Evolutionary conservation across 805 yeast genomes (phyloP).

Genomic region (Kockiozyma suomiensis): DNA sequence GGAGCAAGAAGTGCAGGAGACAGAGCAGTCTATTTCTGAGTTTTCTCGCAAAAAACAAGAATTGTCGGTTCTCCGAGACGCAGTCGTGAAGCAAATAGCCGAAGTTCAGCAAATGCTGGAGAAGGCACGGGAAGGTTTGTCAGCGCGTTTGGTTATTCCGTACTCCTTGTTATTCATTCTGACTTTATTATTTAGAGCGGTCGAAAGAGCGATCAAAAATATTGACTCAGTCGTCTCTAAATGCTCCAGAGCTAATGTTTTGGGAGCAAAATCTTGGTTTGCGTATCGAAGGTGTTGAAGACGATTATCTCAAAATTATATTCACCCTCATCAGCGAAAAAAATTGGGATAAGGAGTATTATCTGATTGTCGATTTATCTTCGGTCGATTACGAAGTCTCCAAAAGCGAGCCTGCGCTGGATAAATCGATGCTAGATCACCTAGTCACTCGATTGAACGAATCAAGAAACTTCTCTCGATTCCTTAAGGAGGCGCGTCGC

Average conservation of each 20-base stretch:
- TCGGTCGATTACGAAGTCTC: slow-evolving; percentile 47
- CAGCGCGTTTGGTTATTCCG: neutral
- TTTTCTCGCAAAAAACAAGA: slow-evolving; percentile 37
- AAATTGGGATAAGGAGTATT: slow-evolving; percentile 48
- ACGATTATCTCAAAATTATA: slow-evolving; percentile 51
- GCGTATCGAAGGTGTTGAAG: slow-evolving; percentile 53
- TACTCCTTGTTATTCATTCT: neutral
- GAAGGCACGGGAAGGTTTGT: slow-evolving; percentile 42
- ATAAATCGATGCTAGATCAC: slow-evolving; percentile 33
- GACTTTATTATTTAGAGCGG: slow-evolving; percentile 24
- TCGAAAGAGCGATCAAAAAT: slow-evolving; percentile 45
- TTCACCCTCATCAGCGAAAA: slow-evolving; percentile 54
- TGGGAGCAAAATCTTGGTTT: slow-evolving; percentile 61
- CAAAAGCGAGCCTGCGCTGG: slow-evolving; percentile 47
- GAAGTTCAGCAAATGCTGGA: slow-evolving; percentile 44
- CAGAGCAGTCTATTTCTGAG: slow-evolving; percentile 36
- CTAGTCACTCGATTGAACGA: slow-evolving; percentile 35
- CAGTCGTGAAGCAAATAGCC: slow-evolving; percentile 38
- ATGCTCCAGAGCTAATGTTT: slow-evolving; percentile 54
- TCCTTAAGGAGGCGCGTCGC: slow-evolving; percentile 38
- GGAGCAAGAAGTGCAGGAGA: slow-evolving; percentile 37
- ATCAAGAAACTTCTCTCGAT: slow-evolving; percentile 36
- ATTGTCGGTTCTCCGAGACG: slow-evolving; percentile 30
- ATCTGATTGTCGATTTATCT: slow-evolving; percentile 52
- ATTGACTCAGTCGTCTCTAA: slow-evolving; percentile 49